These are phyloP conservation scores for Anacardium occidentale DNA, from an alignment of 345 rosid genomes.

Conservation along the genomic window DNA sequence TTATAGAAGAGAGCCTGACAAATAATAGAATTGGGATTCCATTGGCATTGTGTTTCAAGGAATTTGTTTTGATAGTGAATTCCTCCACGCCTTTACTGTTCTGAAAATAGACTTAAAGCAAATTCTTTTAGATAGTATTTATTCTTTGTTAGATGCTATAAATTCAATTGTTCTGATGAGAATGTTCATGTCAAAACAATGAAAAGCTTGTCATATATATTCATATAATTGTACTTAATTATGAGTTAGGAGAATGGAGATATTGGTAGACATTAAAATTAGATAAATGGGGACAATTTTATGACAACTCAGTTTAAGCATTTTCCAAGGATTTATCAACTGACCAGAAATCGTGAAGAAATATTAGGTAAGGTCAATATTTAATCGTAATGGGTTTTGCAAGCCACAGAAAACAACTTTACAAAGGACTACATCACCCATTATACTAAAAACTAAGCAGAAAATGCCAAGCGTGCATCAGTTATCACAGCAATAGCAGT, in stretches of 20 bases:
- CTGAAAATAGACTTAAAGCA: background rate
- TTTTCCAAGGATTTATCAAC: no score
- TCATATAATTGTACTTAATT: conserved; percentile 5
- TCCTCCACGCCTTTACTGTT: background rate
- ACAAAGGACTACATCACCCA: conserved; percentile 30
- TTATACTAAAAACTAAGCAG: conserved; percentile 14
- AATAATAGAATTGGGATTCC: background rate
- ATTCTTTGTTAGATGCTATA: background rate
- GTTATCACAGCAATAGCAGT: conserved; percentile 30
- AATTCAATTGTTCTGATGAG: background rate
- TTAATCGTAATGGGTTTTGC: conserved; percentile 27
- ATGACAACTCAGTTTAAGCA: background rate
- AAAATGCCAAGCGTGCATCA: conserved; percentile 32
- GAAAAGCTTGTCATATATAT: background rate
- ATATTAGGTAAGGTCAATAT: conserved; percentile 12
- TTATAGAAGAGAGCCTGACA: background rate
- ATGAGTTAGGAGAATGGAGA: conserved; percentile 4
- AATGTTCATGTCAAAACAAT: background rate
- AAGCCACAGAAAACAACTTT: conserved; percentile 27
- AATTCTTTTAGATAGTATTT: background rate
- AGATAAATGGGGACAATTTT: background rate
- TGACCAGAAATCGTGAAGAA: conserved; percentile 20
- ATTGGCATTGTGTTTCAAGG: background rate
- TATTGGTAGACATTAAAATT: background rate
- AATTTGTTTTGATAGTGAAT: background rate